These are phyloP conservation scores for Wickerhamomyces queroliae DNA, from an alignment of 805 yeast genomes.

Conservation along the genomic window DNA sequence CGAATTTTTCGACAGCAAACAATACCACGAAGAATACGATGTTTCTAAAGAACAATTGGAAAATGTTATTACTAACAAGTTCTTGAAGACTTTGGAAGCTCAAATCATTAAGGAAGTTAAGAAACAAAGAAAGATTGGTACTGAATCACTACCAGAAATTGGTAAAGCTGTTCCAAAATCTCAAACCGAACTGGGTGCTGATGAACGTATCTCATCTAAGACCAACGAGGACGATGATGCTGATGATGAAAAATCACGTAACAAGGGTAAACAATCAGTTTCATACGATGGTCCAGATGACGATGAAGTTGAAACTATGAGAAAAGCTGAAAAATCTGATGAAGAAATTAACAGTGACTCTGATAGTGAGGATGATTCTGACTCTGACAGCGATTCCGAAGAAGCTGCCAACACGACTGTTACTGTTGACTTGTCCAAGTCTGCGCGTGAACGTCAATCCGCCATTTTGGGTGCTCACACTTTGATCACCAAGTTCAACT, in stretches of 20 bases:
- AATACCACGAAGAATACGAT: constrained; percentile 86
- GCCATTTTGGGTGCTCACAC: constrained; percentile 72
- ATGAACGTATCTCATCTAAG: constrained; percentile 26
- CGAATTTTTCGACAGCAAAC: constrained; percentile 67
- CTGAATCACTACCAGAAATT: constrained; percentile 51
- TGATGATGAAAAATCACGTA: constrained; percentile 52
- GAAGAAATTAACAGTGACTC: constrained; percentile 45
- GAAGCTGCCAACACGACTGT: constrained; percentile 25
- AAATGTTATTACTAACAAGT: constrained; percentile 53
- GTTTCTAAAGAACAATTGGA: constrained; percentile 77
- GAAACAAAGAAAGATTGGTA: constrained; percentile 57
- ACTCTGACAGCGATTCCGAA: constrained; percentile 31
- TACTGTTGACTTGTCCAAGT: constrained; percentile 37
- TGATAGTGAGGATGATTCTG: constrained; percentile 36
- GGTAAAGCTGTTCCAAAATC: constrained; percentile 67
- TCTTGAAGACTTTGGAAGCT: constrained; percentile 65
- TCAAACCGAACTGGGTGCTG: constrained; percentile 37
- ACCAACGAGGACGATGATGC: constrained; percentile 51
- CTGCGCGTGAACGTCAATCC: constrained; percentile 80
- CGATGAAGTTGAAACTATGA: constrained; percentile 88
- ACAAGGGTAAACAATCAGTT: constrained; percentile 75
- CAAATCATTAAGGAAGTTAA: constrained; percentile 76
- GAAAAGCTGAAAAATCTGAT: constrained; percentile 71
- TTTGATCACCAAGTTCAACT: constrained; percentile 74
- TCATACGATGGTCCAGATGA: constrained; percentile 95